Conservation (phyloP, 2,329 filamentous ascomycete genomes). For the Ceratocystis destructans region DNA sequence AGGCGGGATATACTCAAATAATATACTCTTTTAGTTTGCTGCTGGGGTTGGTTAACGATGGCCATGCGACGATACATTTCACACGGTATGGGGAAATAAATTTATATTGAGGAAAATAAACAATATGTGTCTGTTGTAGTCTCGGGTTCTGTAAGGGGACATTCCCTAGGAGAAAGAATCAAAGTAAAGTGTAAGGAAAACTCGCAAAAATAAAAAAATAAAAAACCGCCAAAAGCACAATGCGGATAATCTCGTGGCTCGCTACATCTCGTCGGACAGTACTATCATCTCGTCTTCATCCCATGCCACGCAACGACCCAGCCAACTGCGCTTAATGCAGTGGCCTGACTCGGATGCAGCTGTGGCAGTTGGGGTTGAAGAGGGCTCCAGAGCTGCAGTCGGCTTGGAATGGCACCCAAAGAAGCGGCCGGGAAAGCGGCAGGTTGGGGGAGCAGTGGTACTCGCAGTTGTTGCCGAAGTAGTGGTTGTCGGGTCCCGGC, state of each 20-base stretch:
- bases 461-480: conserved; percentile 24
- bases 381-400: conserved; percentile 22
- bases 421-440: conserved; percentile 35
- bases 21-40: neutral
- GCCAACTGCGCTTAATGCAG: conserved; percentile 30
- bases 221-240: neutral
- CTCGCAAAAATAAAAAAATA: neutral
- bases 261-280: conserved; percentile 26
- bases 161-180: neutral
- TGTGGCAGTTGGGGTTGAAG: conserved; percentile 22
- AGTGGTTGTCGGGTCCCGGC: conserved; percentile 36
- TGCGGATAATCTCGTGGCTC: neutral
- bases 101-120: conserved; percentile 1
- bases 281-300: conserved; percentile 22
- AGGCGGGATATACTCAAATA: neutral
- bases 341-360: conserved; percentile 24
- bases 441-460: conserved; percentile 25
- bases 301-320: conserved; percentile 32
- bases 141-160: neutral
- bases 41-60: neutral
- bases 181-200: neutral
- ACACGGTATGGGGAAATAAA: neutral
- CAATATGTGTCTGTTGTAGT: neutral
- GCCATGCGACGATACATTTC: too few relatives aligned
- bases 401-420: conserved; percentile 35